A percentile compares a stretch with the other conserved stretches of the same genome.
Evolutionary conservation across 805 yeast genomes (phyloP).

Genomic region (Komagataella mondaviorum): DNA sequence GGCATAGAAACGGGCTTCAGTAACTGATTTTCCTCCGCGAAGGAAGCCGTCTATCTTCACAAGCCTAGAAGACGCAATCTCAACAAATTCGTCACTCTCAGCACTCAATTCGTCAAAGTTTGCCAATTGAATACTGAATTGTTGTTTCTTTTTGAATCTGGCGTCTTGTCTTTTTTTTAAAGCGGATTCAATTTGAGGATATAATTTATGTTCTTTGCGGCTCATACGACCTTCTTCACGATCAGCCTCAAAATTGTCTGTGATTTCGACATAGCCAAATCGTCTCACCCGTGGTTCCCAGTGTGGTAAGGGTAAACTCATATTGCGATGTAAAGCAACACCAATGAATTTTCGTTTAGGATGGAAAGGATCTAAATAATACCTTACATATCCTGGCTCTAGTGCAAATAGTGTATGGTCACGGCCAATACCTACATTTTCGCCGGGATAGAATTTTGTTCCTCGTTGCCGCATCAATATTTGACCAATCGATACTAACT

Average conservation of each 20-base stretch:
- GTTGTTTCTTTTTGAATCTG: constrained; percentile 17
- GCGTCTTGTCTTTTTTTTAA: constrained; percentile 25
- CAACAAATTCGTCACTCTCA: constrained; percentile 14
- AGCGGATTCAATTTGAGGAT: constrained; percentile 32
- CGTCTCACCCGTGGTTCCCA: constrained; percentile 82
- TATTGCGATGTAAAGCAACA: constrained; percentile 54
- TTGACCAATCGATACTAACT: constrained; percentile 66
- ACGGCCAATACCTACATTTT: constrained; percentile 77
- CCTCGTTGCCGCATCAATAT: constrained; percentile 92
- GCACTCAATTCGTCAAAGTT: constrained; percentile 11
- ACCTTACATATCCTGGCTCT: constrained; percentile 90
- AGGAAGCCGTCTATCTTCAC: constrained; percentile 36
- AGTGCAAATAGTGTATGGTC: constrained; percentile 87
- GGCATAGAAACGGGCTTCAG: constrained; percentile 47
- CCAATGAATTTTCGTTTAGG: constrained; percentile 88
- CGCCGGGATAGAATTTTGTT: constrained; percentile 89
- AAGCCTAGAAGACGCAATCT: constrained; percentile 37
- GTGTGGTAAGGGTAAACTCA: constrained; percentile 74
- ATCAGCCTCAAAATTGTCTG: constrained; percentile 33
- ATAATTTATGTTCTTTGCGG: constrained; percentile 51
- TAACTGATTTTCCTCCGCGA: constrained; percentile 40
- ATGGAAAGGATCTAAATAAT: constrained; percentile 90
- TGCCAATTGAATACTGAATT: constrained; percentile 18
- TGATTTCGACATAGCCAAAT: constrained; percentile 54
- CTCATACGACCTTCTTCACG: constrained; percentile 49